These are phyloP conservation scores for Quercus ilex DNA, from an alignment of 306 rosid genomes.

Conservation along the genomic window DNA sequence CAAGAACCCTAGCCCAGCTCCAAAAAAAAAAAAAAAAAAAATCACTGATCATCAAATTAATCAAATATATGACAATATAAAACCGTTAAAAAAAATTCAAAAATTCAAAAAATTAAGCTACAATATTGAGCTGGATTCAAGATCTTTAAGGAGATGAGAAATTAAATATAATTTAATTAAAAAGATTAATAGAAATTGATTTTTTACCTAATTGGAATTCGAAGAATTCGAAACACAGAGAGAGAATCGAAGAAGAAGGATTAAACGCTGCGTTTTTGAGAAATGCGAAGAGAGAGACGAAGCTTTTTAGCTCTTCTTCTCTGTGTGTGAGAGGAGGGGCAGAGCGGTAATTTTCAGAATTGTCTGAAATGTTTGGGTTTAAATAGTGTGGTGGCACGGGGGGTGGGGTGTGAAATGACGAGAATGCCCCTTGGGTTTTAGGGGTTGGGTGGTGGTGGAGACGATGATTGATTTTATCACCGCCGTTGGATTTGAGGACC, in stretches of 20 bases:
- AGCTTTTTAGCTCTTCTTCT: neutral
- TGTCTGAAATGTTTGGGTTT: neutral
- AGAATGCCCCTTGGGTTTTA: neutral
- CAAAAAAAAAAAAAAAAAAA: neutral
- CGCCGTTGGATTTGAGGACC: constrained; percentile 27
- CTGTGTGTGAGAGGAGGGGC: constrained; percentile 19
- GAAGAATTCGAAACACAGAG: neutral
- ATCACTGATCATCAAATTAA: constrained; percentile 12
- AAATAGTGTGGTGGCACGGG: neutral
- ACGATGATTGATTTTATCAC: constrained; percentile 1
- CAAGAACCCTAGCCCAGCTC: constrained; percentile 29
- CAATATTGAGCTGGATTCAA: constrained; percentile 8
- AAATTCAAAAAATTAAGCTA: neutral
- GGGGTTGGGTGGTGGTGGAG: neutral
- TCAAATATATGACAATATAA: neutral
- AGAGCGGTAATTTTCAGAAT: constrained; percentile 6
- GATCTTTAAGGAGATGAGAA: neutral
- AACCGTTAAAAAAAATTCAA: neutral
- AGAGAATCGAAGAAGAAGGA: neutral
- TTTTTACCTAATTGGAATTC: constrained; percentile 17
- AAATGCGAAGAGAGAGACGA: neutral
- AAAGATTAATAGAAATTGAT: too few relatives aligned
- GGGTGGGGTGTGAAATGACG: neutral
- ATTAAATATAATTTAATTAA: too few relatives aligned
- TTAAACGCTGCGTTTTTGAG: constrained; percentile 1